Percentiles rank a stretch among this genome's conserved stretches.
Conservation (phyloP, 306 rosid genomes). For the Prinsepia uniflora region DNA sequence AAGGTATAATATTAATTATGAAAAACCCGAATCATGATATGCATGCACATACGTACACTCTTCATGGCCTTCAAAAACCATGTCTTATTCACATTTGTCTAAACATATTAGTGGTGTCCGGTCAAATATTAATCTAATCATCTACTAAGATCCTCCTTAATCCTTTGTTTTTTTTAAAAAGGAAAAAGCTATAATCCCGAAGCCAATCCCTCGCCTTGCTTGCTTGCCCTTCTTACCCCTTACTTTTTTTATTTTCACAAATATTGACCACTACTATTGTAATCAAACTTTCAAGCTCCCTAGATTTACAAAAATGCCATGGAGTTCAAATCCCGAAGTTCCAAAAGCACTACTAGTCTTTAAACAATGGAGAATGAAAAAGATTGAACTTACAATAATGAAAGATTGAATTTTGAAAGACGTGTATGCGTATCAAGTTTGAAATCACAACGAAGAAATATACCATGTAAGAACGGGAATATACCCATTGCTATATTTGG, state of each 20-base stretch:
- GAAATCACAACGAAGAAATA: not conserved
- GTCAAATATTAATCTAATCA: constrained; percentile 51
- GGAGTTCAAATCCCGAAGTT: not conserved
- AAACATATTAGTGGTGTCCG: constrained; percentile 10
- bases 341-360: no score
- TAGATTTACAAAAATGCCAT: not conserved
- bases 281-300: not conserved
- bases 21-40: no score
- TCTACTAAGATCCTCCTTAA: constrained; percentile 28
- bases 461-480: not conserved
- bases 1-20: not conserved
- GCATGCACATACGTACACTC: no score
- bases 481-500: not conserved
- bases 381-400: no score
- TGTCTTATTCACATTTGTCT: constrained; percentile 24
- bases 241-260: not conserved
- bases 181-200: not conserved
- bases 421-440: no score
- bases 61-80: no score
- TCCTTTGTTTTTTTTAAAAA: not conserved
- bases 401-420: no score
- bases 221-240: constrained; percentile 14
- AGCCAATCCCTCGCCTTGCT: constrained; percentile 23
- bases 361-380: no score
- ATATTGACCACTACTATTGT: not conserved